Base-by-base conservation (phyloP, 1,284 basidiomycete species). In the Fomitopsis palustris region DNA sequence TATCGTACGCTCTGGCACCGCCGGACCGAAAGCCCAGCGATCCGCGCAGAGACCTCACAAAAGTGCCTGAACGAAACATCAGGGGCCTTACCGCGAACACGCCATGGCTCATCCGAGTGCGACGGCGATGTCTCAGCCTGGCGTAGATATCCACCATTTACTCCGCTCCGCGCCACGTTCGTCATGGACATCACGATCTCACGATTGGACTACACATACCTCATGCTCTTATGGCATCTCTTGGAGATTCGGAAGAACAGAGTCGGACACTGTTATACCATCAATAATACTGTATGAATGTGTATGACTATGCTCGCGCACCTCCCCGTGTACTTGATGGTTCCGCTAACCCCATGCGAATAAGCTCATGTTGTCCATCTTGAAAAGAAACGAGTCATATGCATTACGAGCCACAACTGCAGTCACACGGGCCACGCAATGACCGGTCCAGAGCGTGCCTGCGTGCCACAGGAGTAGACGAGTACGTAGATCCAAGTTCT, bases 21-120 rank as follows among this genome's bases (percentile, higher is more conserved):
- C 49, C 49, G 49, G 49, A 37, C 29, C 49, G 33, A 19, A 52
- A 37, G 19, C 49, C 16, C n/a, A 52, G 49, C 49, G 49, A 52
- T 37, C 49, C 49, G 29, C 55, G 55, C 55, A 38, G 3, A 29
- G 23, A 42, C 23, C 55, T 52, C 14, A 33, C 41, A 38, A 41
- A 17, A 45, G 38, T 57, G 25, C 47, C 56, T 39, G 56, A 57
- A 33, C 21, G 43, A n/a, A 53, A 41, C 35, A 53, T 57, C 17
- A 51, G 49, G 39, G 56, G 56, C 5, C 39, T 57, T 12, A 39
- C 47, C n/a, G 19, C 19, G 12, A 57, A 53, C 21, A 57, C 23
- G 47, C 56, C 56, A 19, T 57, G 19, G 37, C n/a, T 53, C 5
- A 53, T 19, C 10, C 56, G 56, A 29, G 27, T 57, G 21, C 35